A percentile compares a stretch with the other conserved stretches of the same genome.
Evolutionary conservation across 805 yeast species (phyloP).

Genomic region (Blastobotrys americana): DNA sequence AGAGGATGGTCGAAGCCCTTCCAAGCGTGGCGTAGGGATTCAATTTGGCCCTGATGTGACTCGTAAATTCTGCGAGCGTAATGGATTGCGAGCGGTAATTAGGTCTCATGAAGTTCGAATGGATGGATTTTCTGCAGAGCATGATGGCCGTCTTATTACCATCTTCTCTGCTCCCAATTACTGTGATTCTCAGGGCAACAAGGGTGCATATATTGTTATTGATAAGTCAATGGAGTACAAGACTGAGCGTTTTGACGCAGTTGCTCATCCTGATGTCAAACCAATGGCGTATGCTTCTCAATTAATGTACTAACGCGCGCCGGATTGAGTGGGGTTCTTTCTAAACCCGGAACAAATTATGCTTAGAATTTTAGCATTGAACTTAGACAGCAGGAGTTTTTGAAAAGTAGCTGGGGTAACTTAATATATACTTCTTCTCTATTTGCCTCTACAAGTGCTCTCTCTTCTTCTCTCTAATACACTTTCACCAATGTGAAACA

Average conservation of each 20-base stretch:
- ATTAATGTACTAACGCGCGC: conserved; percentile 28
- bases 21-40: conserved; percentile 91
- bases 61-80: conserved; percentile 60
- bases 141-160: conserved; percentile 76
- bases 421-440: neutral
- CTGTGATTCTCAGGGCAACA: conserved; percentile 86
- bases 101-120: conserved; percentile 94
- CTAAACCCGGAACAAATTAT: too few relatives aligned
- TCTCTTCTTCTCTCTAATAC: neutral
- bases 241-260: conserved; percentile 65
- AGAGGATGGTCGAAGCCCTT: conserved; percentile 68
- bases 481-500: neutral
- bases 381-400: too few relatives aligned
- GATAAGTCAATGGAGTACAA: conserved; percentile 41
- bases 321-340: too few relatives aligned
- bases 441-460: neutral
- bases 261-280: conserved; percentile 80
- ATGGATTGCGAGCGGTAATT: conserved; percentile 69
- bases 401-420: too few relatives aligned
- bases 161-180: conserved; percentile 98
- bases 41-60: conserved; percentile 98
- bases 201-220: conserved; percentile 83
- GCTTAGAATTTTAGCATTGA: too few relatives aligned
- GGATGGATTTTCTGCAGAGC: conserved; percentile 85
- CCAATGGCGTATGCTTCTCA: conserved; percentile 83